These are phyloP conservation scores for Cupressus sempervirens DNA, from an alignment of 75 land plant species.

Conservation along the genomic window DNA sequence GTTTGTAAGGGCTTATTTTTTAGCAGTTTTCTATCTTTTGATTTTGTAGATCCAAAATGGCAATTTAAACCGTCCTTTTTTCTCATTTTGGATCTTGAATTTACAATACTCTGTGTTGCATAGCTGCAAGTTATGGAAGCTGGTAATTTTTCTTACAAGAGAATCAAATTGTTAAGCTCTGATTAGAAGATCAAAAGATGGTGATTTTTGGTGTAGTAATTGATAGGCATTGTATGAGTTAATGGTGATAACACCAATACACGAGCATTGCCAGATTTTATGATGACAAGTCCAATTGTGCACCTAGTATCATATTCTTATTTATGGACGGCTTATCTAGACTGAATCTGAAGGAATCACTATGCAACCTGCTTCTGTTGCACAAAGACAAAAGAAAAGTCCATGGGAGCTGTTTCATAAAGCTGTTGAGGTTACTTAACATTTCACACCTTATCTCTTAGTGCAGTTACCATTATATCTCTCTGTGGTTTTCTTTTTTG, in stretches of 20 bases:
- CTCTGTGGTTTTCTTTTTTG: too few relatives aligned
- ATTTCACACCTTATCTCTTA: too few relatives aligned
- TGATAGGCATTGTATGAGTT: not conserved
- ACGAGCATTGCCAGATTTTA: not conserved
- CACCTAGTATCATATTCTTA: too few relatives aligned
- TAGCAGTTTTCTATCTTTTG: not conserved
- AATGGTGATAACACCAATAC: not conserved
- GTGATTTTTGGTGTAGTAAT: not conserved
- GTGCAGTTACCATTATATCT: too few relatives aligned
- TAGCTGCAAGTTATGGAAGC: not conserved
- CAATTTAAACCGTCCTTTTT: not conserved
- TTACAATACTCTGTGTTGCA: not conserved
- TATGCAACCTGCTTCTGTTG: too few relatives aligned
- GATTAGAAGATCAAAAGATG: not conserved
- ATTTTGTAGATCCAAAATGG: not conserved
- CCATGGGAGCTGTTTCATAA: too few relatives aligned
- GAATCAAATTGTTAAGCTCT: not conserved
- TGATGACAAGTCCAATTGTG: not conserved
- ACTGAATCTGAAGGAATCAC: too few relatives aligned
- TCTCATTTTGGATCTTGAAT: not conserved
- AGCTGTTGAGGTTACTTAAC: too few relatives aligned
- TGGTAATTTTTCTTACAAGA: not conserved
- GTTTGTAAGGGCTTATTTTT: not conserved
- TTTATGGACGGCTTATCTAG: too few relatives aligned
- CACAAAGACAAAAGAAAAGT: too few relatives aligned